phyloP scores from a whole-genome alignment of 192 early-diverging fungal species.

The Pilaira anomala region DNA sequence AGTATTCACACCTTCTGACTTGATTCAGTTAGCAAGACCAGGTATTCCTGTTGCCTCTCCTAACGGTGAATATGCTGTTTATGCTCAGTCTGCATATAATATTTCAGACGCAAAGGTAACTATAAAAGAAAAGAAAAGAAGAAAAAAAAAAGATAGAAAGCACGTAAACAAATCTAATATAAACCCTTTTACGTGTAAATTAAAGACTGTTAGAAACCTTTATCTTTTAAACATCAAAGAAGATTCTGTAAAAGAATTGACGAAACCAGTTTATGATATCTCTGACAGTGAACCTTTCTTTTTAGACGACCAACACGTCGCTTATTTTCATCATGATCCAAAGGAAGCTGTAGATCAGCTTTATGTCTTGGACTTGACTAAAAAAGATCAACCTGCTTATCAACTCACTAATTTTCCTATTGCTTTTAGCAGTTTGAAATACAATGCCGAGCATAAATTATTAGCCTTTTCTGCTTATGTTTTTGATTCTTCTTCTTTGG shows the following conservation, averaged over 20 bases:
- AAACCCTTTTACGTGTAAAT: not conserved
- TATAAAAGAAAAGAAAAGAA: not conserved
- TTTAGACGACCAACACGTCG: conserved; percentile 46
- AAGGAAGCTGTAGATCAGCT: conserved; percentile 39
- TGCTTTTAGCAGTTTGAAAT: conserved; percentile 55
- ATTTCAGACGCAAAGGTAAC: conserved; percentile 40
- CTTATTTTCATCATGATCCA: conserved; percentile 29
- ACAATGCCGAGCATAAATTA: conserved; percentile 41
- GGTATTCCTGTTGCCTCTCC: conserved; percentile 50
- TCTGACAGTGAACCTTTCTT: conserved; percentile 46
- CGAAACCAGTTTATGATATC: conserved; percentile 33
- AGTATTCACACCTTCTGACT: conserved; percentile 55
- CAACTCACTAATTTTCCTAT: conserved; percentile 53
- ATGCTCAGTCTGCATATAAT: conserved; percentile 61
- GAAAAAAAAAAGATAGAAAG: not conserved
- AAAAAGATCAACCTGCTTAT: conserved; percentile 34
- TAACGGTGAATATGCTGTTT: conserved; percentile 49
- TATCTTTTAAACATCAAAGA: conserved; percentile 47
- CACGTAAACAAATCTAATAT: too few species aligned
- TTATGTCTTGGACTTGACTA: conserved; percentile 35
- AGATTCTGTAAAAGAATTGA: conserved; percentile 42
- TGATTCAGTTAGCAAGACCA: conserved; percentile 62
- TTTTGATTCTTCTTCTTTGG: conserved; percentile 53
- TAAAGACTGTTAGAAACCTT: conserved; percentile 53
- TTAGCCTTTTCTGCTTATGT: conserved; percentile 71